A percentile compares a stretch with the other conserved stretches of the same genome.
Conservation (phyloP, 768 basidiomycete species). For the Boletus subparvulus region DNA sequence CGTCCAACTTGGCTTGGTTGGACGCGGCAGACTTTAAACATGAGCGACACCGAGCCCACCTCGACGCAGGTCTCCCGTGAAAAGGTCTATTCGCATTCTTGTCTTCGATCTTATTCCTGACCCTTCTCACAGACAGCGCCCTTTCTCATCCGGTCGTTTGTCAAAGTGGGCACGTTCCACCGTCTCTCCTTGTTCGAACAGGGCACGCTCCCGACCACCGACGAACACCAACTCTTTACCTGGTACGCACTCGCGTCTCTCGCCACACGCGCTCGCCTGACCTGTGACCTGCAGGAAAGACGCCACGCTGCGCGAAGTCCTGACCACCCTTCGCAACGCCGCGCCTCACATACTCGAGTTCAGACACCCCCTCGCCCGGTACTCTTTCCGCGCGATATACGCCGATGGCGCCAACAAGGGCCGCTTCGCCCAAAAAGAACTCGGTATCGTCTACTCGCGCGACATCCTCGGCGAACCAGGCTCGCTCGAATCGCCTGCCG, state of each 20-base stretch:
- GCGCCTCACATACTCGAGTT: constrained; percentile 70
- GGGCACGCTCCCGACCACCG: constrained; percentile 69
- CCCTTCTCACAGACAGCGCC: constrained; percentile 58
- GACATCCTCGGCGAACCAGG: constrained; percentile 84
- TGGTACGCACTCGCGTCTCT: constrained; percentile 47
- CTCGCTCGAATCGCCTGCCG: constrained; percentile 52
- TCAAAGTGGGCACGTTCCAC: constrained; percentile 81
- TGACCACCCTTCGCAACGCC: constrained; percentile 72
- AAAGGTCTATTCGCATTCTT: constrained; percentile 40
- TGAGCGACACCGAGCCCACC: constrained; percentile 41
- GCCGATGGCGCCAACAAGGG: constrained; percentile 74
- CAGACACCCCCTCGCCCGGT: constrained; percentile 78
- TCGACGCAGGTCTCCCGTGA: constrained; percentile 53
- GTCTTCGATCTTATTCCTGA: not conserved
- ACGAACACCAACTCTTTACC: constrained; percentile 81
- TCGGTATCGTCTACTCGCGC: constrained; percentile 79
- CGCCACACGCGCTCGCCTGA: not conserved
- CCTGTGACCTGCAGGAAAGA: constrained; percentile 58
- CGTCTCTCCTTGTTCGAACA: constrained; percentile 75
- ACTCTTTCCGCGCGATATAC: constrained; percentile 77
- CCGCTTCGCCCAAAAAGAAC: constrained; percentile 71
- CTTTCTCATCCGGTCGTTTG: constrained; percentile 78
- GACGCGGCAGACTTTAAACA: constrained; percentile 5
- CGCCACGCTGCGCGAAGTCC: constrained; percentile 73
- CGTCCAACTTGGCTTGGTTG: not conserved